These are phyloP conservation scores for Aaosphaeria arxii DNA, from an alignment of 2,329 filamentous ascomycete species.

Conservation along the genomic window DNA sequence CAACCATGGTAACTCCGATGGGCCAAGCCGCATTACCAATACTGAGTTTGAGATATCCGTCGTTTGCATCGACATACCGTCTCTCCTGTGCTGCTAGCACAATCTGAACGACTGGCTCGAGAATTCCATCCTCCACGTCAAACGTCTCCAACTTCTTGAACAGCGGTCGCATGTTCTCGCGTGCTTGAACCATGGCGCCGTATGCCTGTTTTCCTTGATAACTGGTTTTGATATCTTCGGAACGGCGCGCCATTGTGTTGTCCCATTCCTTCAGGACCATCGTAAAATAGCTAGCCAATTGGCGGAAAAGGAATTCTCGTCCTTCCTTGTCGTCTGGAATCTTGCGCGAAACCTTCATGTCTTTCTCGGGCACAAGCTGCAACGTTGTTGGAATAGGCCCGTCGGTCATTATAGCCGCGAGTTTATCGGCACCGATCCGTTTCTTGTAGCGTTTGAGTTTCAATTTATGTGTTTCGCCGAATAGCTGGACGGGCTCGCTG, in stretches of 20 bases:
- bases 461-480: conserved; percentile 74
- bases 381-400: conserved; percentile 87
- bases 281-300: conserved; percentile 92
- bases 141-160: conserved; percentile 85
- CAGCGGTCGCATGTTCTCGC: conserved; percentile 82
- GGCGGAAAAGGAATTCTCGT: conserved; percentile 72
- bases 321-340: conserved; percentile 63
- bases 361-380: conserved; percentile 73
- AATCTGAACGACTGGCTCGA: conserved; percentile 85
- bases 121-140: conserved; percentile 73
- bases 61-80: conserved; percentile 93
- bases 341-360: conserved; percentile 74
- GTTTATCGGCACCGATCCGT: conserved; percentile 47
- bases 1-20: conserved; percentile 99
- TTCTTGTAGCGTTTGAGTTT: conserved; percentile 69
- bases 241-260: conserved; percentile 63
- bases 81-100: conserved; percentile 86
- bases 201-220: conserved; percentile 79
- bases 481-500: conserved; percentile 71
- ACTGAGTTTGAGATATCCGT: conserved; percentile 86
- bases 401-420: conserved; percentile 54
- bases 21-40: conserved; percentile 98
- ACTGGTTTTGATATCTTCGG: conserved; percentile 61
- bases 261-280: conserved; percentile 93
- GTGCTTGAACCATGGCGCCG: conserved; percentile 80